Base-by-base conservation (phyloP, 2,329 filamentous ascomycete species). In the Cryphonectria radicalis region DNA sequence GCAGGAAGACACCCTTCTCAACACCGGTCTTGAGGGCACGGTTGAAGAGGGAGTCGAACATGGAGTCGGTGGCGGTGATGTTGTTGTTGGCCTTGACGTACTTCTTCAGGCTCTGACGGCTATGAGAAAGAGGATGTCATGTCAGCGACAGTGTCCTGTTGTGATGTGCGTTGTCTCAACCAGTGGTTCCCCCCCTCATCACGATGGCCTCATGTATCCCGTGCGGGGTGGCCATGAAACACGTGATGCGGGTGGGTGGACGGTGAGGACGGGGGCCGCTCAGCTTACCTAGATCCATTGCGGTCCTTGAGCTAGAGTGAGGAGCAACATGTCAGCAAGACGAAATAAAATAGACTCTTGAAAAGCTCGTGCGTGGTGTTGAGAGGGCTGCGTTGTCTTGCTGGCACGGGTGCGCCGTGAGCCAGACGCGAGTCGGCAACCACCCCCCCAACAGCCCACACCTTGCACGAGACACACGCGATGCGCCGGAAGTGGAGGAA, bases 1-100 rank as follows among this genome's bases (percentile, higher is more conserved):
- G 94, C 79, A 91, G 88, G 80, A 97, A 97, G 78, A 93, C 88
- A 74, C 93, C 93, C 87, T 92, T 94, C 79, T 97, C 93, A 77
- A 95, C 94, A 81, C 94, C 94, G 72, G 86, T 84, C 84, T 92
- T 90, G 80, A 97, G 87, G 68, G 93, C 93, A 82, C 92, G 92
- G 90, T 96, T 96, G 89, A 97, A 94, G 78, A 94, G 91, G 73
- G 87, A 88, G 79, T 87, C 88, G 82, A 90, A 90, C 87, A 89
- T 89, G 78, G 84, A 84, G 80, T 85, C 84, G 53, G 77, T 76
- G 72, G 80, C 81, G 55, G 63, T 70, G 77, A 86, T 80, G 73
- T 78, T 81, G 82, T 88, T 87, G 82, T 88, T 87, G 76, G 84
- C 84, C 79, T 84, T 84, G 78, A 88, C 85, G 80, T 87, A 89